Percentiles rank a stretch among this genome's conserved stretches.
These are phyloP conservation scores for Leavenworthia alabamica DNA, from an alignment of 345 rosid species.

Conservation along the genomic window DNA sequence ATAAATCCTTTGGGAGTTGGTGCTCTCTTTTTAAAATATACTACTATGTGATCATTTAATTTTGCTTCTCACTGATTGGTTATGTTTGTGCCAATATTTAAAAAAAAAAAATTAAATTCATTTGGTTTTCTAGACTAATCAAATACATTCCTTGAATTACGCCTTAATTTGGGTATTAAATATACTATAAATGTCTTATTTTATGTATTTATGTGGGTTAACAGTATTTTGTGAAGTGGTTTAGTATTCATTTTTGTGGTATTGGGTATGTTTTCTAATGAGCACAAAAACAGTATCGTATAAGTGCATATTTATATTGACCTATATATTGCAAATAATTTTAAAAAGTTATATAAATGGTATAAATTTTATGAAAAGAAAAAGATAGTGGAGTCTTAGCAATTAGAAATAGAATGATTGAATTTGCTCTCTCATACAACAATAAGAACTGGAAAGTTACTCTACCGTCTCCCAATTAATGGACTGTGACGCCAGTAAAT, in stretches of 20 bases:
- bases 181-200: conserved; percentile 1
- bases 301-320: neutral
- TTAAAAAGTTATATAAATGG: neutral
- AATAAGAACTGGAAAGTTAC: neutral
- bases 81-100: neutral
- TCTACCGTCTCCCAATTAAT: neutral
- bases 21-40: neutral
- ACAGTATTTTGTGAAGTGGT: neutral
- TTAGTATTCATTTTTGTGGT: neutral
- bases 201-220: neutral
- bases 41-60: neutral
- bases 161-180: conserved; percentile 44
- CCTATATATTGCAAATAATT: neutral
- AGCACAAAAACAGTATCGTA: neutral
- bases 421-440: neutral
- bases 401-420: conserved; percentile 7
- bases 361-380: neutral
- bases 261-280: neutral
- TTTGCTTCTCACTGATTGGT: conserved; percentile 6
- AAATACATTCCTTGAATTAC: conserved; percentile 36
- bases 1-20: conserved; percentile 4
- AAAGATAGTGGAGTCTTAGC: neutral
- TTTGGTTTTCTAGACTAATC: neutral
- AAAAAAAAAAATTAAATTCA: neutral
- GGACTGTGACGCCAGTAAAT: conserved; percentile 10